A percentile compares a stretch with the other conserved stretches of the same genome.
These are phyloP conservation scores for Penicillium lividum DNA, from an alignment of 495 filamentous ascomycete genomes.

Conservation along the genomic window DNA sequence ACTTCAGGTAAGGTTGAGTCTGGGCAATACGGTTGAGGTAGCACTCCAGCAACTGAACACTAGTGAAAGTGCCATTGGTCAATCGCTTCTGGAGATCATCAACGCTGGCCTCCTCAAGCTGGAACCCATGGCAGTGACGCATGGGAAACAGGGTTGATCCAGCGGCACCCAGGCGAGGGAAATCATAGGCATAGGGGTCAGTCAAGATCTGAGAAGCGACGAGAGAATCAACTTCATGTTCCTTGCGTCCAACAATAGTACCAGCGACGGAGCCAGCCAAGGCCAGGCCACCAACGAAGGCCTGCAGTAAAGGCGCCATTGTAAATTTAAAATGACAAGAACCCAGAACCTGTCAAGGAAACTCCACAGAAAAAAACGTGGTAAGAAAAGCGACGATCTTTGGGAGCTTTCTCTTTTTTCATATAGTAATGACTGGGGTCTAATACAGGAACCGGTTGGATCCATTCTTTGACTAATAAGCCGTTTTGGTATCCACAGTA, in stretches of 20 bases:
- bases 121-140: constrained; percentile 59
- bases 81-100: constrained; percentile 54
- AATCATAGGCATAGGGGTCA: constrained; percentile 42
- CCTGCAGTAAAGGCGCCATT: constrained; percentile 24
- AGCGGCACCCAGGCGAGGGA: constrained; percentile 37
- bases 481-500: too few species aligned
- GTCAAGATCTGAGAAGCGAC: constrained; percentile 36
- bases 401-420: constrained; percentile 11
- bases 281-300: constrained; percentile 25
- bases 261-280: constrained; percentile 25
- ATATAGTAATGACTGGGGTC: not conserved
- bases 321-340: constrained; percentile 1
- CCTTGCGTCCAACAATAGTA: not conserved
- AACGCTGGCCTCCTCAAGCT: constrained; percentile 63
- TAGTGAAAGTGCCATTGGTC: constrained; percentile 43
- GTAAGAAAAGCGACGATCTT: constrained; percentile 17
- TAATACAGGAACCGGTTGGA: not conserved
- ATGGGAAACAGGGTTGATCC: constrained; percentile 54
- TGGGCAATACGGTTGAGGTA: constrained; percentile 56
- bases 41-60: constrained; percentile 51
- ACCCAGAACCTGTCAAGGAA: not conserved
- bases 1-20: constrained; percentile 61
- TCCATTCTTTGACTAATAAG: not conserved
- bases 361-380: constrained; percentile 27
- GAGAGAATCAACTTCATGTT: constrained; percentile 16